Evolutionary conservation across 2,329 filamentous ascomycete genomes (phyloP).

Genomic region (Epichloe bromicola): DNA sequence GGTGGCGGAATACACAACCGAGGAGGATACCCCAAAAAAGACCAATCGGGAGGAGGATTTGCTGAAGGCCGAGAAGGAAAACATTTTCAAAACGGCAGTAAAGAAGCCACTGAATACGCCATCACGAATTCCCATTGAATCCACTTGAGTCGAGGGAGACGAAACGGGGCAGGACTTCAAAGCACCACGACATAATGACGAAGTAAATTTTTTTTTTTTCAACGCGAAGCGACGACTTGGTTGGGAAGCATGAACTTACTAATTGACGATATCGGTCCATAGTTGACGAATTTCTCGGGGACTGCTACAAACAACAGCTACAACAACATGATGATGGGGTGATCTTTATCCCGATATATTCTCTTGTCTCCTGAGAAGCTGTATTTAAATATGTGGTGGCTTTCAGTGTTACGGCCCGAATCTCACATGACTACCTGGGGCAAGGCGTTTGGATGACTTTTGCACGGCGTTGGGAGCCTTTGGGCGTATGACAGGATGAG

Average conservation of each 20-base stretch:
- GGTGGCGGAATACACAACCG: constrained; percentile 16
- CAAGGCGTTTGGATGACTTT: constrained; percentile 7
- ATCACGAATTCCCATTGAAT: neutral
- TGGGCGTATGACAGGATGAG: neutral
- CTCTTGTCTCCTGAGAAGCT: neutral
- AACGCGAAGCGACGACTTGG: neutral
- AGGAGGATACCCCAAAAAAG: constrained; percentile 21
- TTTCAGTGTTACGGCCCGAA: neutral
- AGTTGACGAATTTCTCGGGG: neutral
- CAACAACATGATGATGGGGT: neutral
- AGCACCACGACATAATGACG: neutral
- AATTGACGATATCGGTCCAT: neutral
- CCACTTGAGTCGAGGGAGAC: neutral
- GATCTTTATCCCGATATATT: constrained; percentile 1
- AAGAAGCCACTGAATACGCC: neutral
- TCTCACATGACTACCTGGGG: constrained; percentile 1
- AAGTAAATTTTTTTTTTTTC: neutral
- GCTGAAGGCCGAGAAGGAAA: neutral
- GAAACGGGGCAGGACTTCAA: neutral
- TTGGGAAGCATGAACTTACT: neutral
- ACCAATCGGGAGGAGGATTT: constrained; percentile 10
- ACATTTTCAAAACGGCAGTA: neutral
- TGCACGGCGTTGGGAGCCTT: constrained; percentile 1
- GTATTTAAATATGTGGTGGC: neutral
- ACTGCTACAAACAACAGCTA: neutral